Evolutionary conservation across 2,329 filamentous ascomycete species (phyloP).

Genomic region (Dryadomyces quercus-mongolicae): DNA sequence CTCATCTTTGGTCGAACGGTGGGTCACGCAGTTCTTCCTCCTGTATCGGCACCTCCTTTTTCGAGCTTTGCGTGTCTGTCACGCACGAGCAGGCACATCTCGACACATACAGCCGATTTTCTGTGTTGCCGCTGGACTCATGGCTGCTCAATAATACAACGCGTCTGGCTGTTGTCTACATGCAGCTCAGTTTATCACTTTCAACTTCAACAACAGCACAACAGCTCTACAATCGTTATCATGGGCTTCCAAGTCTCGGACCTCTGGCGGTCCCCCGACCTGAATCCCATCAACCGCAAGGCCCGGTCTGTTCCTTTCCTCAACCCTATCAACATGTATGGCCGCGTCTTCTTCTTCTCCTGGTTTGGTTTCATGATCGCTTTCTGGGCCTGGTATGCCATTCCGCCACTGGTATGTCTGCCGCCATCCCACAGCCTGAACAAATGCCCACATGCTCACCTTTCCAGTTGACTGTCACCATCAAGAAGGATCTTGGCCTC

Average conservation of each 20-base stretch:
- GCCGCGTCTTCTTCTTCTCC: slow-evolving; percentile 80
- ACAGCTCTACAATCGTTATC: too few species aligned
- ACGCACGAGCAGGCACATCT: too few species aligned
- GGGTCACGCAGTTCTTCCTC: too few species aligned
- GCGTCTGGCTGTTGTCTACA: too few species aligned
- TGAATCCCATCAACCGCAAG: slow-evolving; percentile 79
- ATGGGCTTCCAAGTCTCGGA: slow-evolving; percentile 22
- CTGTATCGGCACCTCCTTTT: too few species aligned
- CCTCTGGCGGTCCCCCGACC: slow-evolving; percentile 47
- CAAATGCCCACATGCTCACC: background rate
- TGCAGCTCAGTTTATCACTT: too few species aligned
- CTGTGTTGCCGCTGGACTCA: too few species aligned
- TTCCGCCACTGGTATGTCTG: slow-evolving; percentile 61
- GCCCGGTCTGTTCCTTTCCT: slow-evolving; percentile 68
- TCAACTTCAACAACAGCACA: too few species aligned
- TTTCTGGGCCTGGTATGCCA: slow-evolving; percentile 89
- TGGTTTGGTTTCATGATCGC: slow-evolving; percentile 79
- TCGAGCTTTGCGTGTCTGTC: too few species aligned
- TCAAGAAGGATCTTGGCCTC: slow-evolving; percentile 66
- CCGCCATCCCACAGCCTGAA: background rate
- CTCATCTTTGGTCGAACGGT: too few species aligned
- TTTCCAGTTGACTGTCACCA: slow-evolving; percentile 54
- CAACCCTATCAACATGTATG: slow-evolving; percentile 69
- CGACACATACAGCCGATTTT: too few species aligned
- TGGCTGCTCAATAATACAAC: too few species aligned